These are phyloP conservation scores for Tylopilus microsporus DNA, from an alignment of 1,284 basidiomycete genomes.

Conservation along the genomic window DNA sequence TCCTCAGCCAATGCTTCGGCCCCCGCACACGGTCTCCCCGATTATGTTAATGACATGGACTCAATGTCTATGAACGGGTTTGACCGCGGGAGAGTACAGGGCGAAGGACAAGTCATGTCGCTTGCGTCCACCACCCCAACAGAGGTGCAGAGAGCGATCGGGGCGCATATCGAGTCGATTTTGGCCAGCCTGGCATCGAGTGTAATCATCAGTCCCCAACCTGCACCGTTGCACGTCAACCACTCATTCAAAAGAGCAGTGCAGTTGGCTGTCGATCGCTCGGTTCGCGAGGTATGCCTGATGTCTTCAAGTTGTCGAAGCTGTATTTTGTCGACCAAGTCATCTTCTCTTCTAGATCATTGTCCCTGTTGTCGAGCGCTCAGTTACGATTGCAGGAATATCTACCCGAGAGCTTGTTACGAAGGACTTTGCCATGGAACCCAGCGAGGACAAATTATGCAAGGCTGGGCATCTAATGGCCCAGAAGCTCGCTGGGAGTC, in stretches of 20 bases:
- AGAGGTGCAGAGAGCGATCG: slow-evolving; percentile 60
- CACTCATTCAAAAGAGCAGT: slow-evolving; percentile 88
- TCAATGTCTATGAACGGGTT: slow-evolving; percentile 66
- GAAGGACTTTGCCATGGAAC: slow-evolving; percentile 96
- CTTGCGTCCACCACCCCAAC: slow-evolving; percentile 52
- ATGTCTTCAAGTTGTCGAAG: not conserved
- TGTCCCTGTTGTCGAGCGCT: slow-evolving; percentile 94
- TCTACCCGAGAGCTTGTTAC: slow-evolving; percentile 93
- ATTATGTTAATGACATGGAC: slow-evolving; percentile 69
- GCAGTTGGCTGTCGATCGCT: slow-evolving; percentile 87
- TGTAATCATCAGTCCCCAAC: slow-evolving; percentile 75
- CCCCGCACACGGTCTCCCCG: slow-evolving; percentile 56
- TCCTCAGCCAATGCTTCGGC: slow-evolving; percentile 48
- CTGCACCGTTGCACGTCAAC: slow-evolving; percentile 71
- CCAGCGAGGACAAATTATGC: slow-evolving; percentile 86
- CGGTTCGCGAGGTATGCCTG: slow-evolving; percentile 79
- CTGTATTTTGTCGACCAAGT: not conserved
- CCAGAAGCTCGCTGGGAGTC: slow-evolving; percentile 92
- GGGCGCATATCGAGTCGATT: slow-evolving; percentile 73
- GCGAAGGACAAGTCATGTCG: slow-evolving; percentile 55
- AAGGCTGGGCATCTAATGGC: slow-evolving; percentile 96
- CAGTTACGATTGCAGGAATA: slow-evolving; percentile 98
- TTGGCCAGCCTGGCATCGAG: slow-evolving; percentile 69
- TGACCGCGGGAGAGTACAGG: slow-evolving; percentile 46
- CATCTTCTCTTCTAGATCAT: slow-evolving; percentile 62